phyloP scores from a whole-genome alignment of 2,329 filamentous ascomycete genomes.

The Trichoderma asperellum region DNA sequence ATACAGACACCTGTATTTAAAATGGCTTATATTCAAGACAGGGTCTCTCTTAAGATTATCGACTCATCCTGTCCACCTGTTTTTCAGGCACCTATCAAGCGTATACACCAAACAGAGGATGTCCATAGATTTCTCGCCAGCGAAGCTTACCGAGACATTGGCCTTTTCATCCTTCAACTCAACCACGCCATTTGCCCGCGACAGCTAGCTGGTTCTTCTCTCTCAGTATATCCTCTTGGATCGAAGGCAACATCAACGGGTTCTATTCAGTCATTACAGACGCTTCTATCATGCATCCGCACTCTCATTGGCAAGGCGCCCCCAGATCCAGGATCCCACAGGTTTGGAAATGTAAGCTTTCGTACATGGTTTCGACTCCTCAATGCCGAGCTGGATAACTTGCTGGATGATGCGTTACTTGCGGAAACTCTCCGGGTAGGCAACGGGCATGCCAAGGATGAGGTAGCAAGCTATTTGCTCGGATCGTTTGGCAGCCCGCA shows the following conservation, averaged over 20 bases:
- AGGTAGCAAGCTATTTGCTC: conserved; percentile 78
- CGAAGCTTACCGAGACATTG: conserved; percentile 83
- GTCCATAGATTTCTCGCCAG: conserved; percentile 79
- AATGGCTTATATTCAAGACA: neutral
- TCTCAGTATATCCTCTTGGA: conserved; percentile 49
- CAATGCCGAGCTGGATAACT: conserved; percentile 56
- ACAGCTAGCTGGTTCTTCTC: conserved; percentile 45
- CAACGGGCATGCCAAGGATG: conserved; percentile 58
- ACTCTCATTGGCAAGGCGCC: conserved; percentile 76
- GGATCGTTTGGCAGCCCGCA: conserved; percentile 88
- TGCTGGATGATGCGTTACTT: conserved; percentile 40
- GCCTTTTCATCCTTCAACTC: conserved; percentile 84
- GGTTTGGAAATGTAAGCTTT: conserved; percentile 93
- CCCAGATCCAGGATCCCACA: conserved; percentile 80
- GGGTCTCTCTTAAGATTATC: conserved; percentile 50
- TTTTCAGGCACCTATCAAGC: conserved; percentile 74
- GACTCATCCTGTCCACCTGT: conserved; percentile 49
- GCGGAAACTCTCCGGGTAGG: conserved; percentile 39
- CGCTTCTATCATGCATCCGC: conserved; percentile 67
- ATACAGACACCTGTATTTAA: neutral
- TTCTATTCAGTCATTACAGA: conserved; percentile 66
- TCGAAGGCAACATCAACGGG: conserved; percentile 48
- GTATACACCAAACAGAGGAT: conserved; percentile 83
- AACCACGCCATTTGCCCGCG: conserved; percentile 84
- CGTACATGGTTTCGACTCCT: conserved; percentile 78